Conservation (phyloP, 805 yeast genomes). For the Wickerhamiella parazyma region DNA sequence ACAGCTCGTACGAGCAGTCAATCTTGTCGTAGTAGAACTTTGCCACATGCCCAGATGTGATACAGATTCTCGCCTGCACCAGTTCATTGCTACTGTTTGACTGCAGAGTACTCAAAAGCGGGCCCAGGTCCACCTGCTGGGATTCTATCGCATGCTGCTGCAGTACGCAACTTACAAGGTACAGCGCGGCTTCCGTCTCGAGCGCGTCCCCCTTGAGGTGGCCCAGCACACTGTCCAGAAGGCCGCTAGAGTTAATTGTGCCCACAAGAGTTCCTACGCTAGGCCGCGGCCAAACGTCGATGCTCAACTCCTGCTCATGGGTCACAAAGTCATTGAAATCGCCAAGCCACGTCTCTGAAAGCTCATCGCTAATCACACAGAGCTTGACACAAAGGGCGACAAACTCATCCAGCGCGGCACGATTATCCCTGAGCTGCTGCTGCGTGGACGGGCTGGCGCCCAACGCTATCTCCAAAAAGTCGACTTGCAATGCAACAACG, state of each 20-base stretch:
- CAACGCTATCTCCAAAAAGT: constrained; percentile 14
- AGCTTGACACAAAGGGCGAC: constrained; percentile 25
- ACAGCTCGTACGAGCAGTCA: neutral
- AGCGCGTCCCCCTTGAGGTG: constrained; percentile 9
- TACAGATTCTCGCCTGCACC: neutral
- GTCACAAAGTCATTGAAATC: constrained; percentile 63
- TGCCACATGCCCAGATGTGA: constrained; percentile 14
- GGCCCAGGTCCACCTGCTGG: constrained; percentile 1
- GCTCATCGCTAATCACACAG: constrained; percentile 32
- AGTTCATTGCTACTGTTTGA: neutral
- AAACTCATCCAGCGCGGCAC: constrained; percentile 10
- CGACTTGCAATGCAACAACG: constrained; percentile 14
- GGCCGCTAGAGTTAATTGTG: constrained; percentile 29
- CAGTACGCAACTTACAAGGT: constrained; percentile 14
- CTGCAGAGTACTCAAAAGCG: neutral
- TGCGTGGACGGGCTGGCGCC: constrained; percentile 2
- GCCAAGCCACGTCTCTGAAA: constrained; percentile 34
- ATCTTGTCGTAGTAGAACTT: neutral
- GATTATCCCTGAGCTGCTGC: neutral
- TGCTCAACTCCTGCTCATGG: constrained; percentile 55
- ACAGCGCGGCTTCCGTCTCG: constrained; percentile 15
- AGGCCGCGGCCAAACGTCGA: constrained; percentile 44
- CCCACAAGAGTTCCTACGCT: constrained; percentile 45
- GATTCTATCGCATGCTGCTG: constrained; percentile 15
- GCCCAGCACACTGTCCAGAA: constrained; percentile 5